Base-by-base conservation (phyloP, 495 filamentous ascomycete species). In the Rostrohypoxylon terebratum region DNA sequence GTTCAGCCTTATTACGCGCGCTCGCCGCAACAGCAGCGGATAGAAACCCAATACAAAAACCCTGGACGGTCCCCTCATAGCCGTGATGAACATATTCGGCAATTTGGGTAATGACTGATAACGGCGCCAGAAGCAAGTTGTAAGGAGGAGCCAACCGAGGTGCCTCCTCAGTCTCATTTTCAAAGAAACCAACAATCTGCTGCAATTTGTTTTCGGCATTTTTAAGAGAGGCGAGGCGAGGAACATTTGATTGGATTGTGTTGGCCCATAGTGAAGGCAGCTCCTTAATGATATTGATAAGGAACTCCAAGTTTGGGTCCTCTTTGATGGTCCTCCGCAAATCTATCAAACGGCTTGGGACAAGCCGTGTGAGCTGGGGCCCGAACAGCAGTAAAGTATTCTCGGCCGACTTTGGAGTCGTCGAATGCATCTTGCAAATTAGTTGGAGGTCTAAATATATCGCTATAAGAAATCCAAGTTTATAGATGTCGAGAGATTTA, bases 311-410 rank as follows among this genome's bases (percentile, higher is more conserved):
- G 4, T 42, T 67, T 0, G 55, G 20, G 14, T 67, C 55, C 55
- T 53, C 64, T 18, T 20, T 21, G 31, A 59, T 25, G 16, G 54
- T 51, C 33, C 55, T 51, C 9, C 64, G 54, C 28, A 67, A 55
- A n/a, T 67, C 64, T 42, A n/a, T 40, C 3, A 67, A 45, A 59
- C 64, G 64, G 4, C 53, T 42, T 28, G 64, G 45, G 4, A 59
- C 31, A 0, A 67, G 55, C 21, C 64, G 64, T 28, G 54, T 44
- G 28, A 67, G 48, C 38, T 67, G 64, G 14, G 64, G 64, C 34
- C 64, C 64, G 44, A 67, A 67, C n/a, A 67, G 16, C n/a, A 67
- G 20, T 16, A 67, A 40, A 21, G n/a, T 53, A 34, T 67, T 59
- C 21, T n/a, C 8, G n/a, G 54, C 44, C 33, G 64, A 21, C 8